phyloP scores from a whole-genome alignment of 2,329 filamentous ascomycete genomes.

The Colletotrichum tropicicola region DNA sequence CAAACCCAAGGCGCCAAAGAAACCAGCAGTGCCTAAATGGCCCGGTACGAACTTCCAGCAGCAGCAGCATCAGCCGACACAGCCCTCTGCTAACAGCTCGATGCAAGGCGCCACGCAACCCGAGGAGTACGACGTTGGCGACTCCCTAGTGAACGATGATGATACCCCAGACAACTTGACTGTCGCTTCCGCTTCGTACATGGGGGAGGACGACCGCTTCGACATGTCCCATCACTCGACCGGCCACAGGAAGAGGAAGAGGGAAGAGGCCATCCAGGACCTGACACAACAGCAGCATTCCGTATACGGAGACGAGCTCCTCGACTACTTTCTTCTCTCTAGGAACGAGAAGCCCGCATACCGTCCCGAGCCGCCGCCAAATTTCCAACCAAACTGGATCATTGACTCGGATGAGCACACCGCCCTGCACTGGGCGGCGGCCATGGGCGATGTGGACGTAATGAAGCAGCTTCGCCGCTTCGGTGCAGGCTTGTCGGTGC shows the following conservation, averaged over 20 bases:
- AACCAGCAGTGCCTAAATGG: slow-evolving; percentile 71
- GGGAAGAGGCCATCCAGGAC: slow-evolving; percentile 70
- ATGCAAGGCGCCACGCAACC: slow-evolving; percentile 39
- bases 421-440: slow-evolving; percentile 94
- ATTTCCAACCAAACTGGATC: slow-evolving; percentile 89
- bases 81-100: slow-evolving; percentile 24
- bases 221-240: slow-evolving; percentile 72
- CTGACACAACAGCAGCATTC: slow-evolving; percentile 84
- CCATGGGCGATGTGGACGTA: slow-evolving; percentile 95
- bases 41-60: slow-evolving; percentile 45
- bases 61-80: slow-evolving; percentile 8
- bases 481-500: slow-evolving; percentile 76
- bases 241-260: slow-evolving; percentile 80
- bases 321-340: slow-evolving; percentile 95
- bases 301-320: slow-evolving; percentile 88
- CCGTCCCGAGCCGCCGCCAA: slow-evolving; percentile 80
- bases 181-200: slow-evolving; percentile 83
- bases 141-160: slow-evolving; percentile 73
- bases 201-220: slow-evolving; percentile 83
- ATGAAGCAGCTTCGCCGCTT: slow-evolving; percentile 87
- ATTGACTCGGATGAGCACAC: slow-evolving; percentile 95
- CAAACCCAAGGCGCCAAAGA: slow-evolving; percentile 82
- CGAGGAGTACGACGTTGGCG: slow-evolving; percentile 74
- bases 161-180: slow-evolving; percentile 87
- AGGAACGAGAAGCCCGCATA: slow-evolving; percentile 79